Evolutionary conservation across 2,329 filamentous ascomycete species (phyloP).

Genomic region (Didymellaceae sp.): DNA sequence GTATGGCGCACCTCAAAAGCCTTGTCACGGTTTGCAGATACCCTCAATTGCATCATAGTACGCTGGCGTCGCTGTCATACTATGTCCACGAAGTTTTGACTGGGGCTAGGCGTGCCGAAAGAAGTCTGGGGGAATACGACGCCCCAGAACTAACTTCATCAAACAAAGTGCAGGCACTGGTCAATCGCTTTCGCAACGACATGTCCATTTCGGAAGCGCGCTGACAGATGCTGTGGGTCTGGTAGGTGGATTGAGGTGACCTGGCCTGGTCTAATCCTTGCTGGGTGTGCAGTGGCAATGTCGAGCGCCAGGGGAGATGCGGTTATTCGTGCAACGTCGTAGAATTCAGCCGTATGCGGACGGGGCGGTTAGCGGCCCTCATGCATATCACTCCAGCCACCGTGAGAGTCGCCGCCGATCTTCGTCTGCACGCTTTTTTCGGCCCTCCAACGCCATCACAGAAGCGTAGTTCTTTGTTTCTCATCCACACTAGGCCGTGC

Average conservation of each 20-base stretch:
- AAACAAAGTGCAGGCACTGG: too few relatives aligned
- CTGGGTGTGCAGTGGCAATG: constrained; percentile 34
- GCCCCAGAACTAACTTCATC: too few relatives aligned
- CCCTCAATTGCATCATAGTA: too few relatives aligned
- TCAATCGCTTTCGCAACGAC: neutral
- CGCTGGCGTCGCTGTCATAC: too few relatives aligned
- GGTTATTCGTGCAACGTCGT: constrained; percentile 43
- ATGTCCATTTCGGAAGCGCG: neutral
- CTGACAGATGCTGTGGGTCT: neutral
- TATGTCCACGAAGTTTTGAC: too few relatives aligned
- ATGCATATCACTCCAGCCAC: constrained; percentile 36
- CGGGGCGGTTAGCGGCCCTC: constrained; percentile 27
- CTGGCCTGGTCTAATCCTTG: constrained; percentile 9
- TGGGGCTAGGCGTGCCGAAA: too few relatives aligned
- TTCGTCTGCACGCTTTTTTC: constrained; percentile 2
- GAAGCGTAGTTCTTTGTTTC: constrained; percentile 7
- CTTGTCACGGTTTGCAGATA: too few relatives aligned
- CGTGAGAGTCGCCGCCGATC: constrained; percentile 21
- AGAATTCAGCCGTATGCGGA: constrained; percentile 38
- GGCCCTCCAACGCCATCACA: neutral
- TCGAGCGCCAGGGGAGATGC: constrained; percentile 27
- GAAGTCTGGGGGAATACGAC: too few relatives aligned
- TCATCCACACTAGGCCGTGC: constrained; percentile 5
- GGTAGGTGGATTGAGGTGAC: neutral
- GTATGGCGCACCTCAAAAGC: too few relatives aligned